A percentile compares a stretch with the other conserved stretches of the same genome.
Evolutionary conservation across 345 rosid species (phyloP).

Genomic region (Dovyalis caffra): DNA sequence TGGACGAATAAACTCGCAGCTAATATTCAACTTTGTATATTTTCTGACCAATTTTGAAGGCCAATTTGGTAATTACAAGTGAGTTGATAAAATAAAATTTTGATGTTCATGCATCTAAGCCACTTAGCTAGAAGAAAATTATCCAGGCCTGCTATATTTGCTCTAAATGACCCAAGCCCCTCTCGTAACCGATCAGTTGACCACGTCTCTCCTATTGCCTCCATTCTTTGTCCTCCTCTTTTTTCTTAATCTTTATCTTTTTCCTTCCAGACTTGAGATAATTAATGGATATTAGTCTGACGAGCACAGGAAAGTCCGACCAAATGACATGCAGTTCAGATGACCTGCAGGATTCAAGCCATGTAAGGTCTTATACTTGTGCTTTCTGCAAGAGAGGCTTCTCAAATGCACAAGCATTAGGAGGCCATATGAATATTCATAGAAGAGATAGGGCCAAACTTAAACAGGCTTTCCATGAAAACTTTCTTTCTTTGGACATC

Average conservation of each 20-base stretch:
- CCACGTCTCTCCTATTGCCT: constrained; percentile 11
- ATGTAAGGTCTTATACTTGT: constrained; percentile 31
- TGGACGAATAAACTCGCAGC: not conserved
- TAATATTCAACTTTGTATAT: not conserved
- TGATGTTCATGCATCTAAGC: not conserved
- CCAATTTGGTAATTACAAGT: not conserved
- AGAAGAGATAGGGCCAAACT: constrained; percentile 36
- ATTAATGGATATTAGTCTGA: constrained; percentile 31
- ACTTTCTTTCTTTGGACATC: constrained; percentile 28
- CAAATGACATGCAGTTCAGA: constrained; percentile 22
- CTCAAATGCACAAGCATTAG: constrained; percentile 30
- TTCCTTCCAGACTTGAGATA: not conserved
- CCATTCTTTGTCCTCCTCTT: not conserved
- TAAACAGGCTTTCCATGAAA: constrained; percentile 22
- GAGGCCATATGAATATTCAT: constrained; percentile 37
- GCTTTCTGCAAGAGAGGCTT: constrained; percentile 33
- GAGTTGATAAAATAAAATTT: not conserved
- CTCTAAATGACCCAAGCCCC: constrained; percentile 2
- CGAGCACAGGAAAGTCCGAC: constrained; percentile 17
- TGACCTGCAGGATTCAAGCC: constrained; percentile 9
- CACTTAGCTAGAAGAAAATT: not conserved
- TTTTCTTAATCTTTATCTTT: not conserved
- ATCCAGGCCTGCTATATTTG: constrained; percentile 5
- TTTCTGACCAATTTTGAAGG: not conserved
- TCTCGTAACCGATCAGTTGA: constrained; percentile 28